Conservation (phyloP, 192 early-diverging fungal species). For the Linnemannia exigua region DNA sequence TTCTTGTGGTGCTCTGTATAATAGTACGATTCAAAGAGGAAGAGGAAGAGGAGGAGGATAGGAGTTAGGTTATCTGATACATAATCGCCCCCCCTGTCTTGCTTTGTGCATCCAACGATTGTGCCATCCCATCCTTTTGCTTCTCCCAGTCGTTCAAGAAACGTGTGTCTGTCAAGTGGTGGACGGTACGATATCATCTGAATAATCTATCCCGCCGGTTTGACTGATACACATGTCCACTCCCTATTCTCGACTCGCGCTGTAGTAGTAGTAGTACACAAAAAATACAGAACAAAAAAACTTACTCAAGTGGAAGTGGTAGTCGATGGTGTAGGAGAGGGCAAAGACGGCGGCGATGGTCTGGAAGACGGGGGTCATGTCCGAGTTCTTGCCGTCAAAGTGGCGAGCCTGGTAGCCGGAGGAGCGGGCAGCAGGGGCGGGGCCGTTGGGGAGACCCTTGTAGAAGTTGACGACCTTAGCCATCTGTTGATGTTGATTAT, state of each 20-base stretch:
- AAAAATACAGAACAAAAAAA: neutral
- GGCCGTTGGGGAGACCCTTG: conserved; percentile 82
- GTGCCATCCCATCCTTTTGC: no score
- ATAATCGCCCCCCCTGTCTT: neutral
- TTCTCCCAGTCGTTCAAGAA: neutral
- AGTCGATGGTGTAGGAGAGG: conserved; percentile 77
- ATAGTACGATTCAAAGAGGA: neutral
- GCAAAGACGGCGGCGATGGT: conserved; percentile 70
- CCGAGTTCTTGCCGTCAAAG: conserved; percentile 80
- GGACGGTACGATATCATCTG: conserved; percentile 19
- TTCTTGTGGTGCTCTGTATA: conserved; percentile 83
- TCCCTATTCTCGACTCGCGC: neutral
- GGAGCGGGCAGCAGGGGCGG: conserved; percentile 64
- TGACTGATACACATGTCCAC: conserved; percentile 27
- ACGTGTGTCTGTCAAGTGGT: neutral
- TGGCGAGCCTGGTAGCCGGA: conserved; percentile 81
- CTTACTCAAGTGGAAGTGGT: conserved; percentile 84
- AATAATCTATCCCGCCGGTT: conserved; percentile 38
- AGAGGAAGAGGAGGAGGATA: neutral
- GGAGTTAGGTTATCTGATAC: neutral
- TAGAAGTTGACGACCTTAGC: conserved; percentile 78
- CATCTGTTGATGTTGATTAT: conserved; percentile 42
- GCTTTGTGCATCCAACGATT: neutral
- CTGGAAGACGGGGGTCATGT: conserved; percentile 75
- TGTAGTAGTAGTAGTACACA: neutral